Evolutionary conservation across 331 rosid species (phyloP), one percentile per base, ranked within the genome.

Genomic region (Malus hybrid): DNA sequence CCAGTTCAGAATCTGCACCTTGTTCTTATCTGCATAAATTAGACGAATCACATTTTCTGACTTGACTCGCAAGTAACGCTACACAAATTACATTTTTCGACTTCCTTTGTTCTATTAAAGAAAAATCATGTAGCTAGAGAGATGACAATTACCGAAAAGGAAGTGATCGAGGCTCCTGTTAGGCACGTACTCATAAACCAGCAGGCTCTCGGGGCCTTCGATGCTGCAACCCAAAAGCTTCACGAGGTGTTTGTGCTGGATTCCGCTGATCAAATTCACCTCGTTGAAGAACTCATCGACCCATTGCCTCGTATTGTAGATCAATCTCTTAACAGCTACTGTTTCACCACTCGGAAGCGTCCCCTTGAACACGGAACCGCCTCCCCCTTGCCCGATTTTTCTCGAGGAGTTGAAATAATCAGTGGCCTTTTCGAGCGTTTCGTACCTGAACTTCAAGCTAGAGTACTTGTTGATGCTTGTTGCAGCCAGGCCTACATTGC

Each of bases 131-230:
- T 13, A 52, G 77, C 46, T 10, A n/a, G 57, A 50, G 73, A 39
- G 70, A 19, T 48, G 69, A 57, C 61, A 54, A 68, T 73, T 88
- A 93, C 98, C 96, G 42, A 88, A 93, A 73, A 93, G 77, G 82
- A 88, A 89, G 42, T 83, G 93, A 80, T 93, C 93, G 18, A 93
- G 93, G 85, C 98, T 88, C 76, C 81, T 80, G 73, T 93, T 93
- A 28, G 83, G 86, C 27, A 83, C 71, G 73, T 87, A 93, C 80
- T 93, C 98, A 31, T 87, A 93, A 39, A 93, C 96, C 60, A 93
- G 88, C 73, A 93, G 87, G 65, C 98, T 93, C 87, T 93, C 98
- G 6, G 98, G 98, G 48, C 98, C 98, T 89, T 93, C 98, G 59
- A 93, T 91, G 88, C 98, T 93, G 61, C 98, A 93, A 20, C 98